A percentile compares a stretch with the other conserved stretches of the same genome.
Conservation (phyloP, 1,139 yeast species). For the Kazachstania sp. region DNA sequence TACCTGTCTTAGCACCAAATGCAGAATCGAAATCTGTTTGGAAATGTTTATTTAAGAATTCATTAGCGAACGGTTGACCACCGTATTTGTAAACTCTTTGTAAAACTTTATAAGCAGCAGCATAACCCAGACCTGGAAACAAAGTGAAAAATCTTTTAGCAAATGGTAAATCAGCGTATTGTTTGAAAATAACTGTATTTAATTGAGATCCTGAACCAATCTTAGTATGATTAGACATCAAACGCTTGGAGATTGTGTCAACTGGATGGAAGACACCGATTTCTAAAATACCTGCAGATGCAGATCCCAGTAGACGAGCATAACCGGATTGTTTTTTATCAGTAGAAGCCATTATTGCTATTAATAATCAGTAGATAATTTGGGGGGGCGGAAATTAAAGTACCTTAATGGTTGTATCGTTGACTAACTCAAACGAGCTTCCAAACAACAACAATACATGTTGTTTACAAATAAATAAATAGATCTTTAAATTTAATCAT, state of each 20-base stretch:
- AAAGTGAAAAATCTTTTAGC: constrained; percentile 69
- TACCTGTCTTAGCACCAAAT: constrained; percentile 92
- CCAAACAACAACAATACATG: too few species aligned
- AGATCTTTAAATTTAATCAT: too few species aligned
- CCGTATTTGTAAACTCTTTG: constrained; percentile 98
- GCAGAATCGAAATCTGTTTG: constrained; percentile 57
- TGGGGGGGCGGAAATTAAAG: too few species aligned
- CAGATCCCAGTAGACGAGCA: constrained; percentile 93
- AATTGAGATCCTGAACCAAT: constrained; percentile 57
- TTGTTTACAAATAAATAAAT: too few species aligned
- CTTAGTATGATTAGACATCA: constrained; percentile 87
- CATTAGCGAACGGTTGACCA: constrained; percentile 98
- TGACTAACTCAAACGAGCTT: too few species aligned
- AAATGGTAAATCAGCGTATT: constrained; percentile 64
- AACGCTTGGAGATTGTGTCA: constrained; percentile 93
- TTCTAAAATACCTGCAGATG: constrained; percentile 95
- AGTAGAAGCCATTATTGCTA: constrained; percentile 6
- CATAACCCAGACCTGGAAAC: constrained; percentile 97
- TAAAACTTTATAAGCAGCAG: constrained; percentile 91
- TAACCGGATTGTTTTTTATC: constrained; percentile 84
- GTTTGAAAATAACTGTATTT: constrained; percentile 79
- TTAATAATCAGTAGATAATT: too few species aligned
- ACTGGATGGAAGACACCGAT: constrained; percentile 97
- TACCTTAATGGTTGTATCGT: too few species aligned
- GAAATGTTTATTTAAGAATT: constrained; percentile 72